A percentile compares a stretch with the other conserved stretches of the same genome.
Evolutionary conservation across 2,329 filamentous ascomycete species (phyloP).

Genomic region (Pseudocercospora musae): DNA sequence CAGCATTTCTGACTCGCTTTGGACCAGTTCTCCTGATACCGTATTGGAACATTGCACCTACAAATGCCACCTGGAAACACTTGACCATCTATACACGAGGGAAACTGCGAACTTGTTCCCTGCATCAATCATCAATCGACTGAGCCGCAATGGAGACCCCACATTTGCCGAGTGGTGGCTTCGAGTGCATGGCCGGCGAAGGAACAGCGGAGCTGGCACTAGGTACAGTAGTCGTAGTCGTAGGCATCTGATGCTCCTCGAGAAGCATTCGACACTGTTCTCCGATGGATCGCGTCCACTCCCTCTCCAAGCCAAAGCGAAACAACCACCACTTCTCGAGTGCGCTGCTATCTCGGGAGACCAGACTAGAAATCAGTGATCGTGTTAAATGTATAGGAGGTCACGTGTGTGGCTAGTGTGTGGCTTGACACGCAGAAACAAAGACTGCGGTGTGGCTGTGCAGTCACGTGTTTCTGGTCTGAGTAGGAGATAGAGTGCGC

Average conservation of each 20-base stretch:
- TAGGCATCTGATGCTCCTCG: not conserved
- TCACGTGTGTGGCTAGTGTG: no score
- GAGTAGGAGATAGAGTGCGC: no score
- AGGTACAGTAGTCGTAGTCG: not conserved
- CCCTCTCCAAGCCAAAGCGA: not conserved
- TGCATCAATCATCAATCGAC: not conserved
- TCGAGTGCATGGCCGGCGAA: not conserved
- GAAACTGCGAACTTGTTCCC: not conserved
- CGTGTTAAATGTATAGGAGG: no score
- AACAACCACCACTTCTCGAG: not conserved
- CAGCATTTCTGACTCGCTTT: no score
- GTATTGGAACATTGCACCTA: no score
- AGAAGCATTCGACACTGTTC: not conserved
- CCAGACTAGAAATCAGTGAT: no score
- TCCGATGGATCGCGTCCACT: not conserved
- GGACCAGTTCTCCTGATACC: no score
- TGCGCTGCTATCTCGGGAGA: no score
- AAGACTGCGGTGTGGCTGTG: no score
- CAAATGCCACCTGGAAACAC: no score
- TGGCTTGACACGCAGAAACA: no score
- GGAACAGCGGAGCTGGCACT: not conserved
- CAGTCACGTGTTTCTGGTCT: no score
- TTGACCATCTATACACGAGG: not conserved
- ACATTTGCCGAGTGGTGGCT: not conserved
- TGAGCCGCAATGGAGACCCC: not conserved